Percentiles rank a stretch among this genome's conserved stretches.
Evolutionary conservation across 140 eudicot genomes (phyloP).

Genomic region (Bidens hawaiensis): DNA sequence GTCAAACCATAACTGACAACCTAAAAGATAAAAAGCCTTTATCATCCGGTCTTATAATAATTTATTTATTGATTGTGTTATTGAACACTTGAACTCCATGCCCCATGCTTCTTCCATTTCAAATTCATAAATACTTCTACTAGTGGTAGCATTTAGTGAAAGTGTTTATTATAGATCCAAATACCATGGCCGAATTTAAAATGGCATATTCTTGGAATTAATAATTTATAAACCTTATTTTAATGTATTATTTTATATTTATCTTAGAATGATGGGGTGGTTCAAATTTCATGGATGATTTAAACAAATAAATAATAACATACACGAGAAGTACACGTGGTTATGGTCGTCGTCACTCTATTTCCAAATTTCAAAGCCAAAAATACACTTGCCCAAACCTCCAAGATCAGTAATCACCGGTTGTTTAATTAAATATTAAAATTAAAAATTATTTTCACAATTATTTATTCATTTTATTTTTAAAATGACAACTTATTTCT

Average conservation of each 20-base stretch:
- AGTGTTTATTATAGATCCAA: slow-evolving; percentile 26
- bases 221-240: not conserved
- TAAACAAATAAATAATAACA: not conserved
- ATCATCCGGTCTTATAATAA: not conserved
- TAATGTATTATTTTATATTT: not conserved
- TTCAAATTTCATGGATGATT: not conserved
- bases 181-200: slow-evolving; percentile 2
- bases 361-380: not conserved
- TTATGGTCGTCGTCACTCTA: slow-evolving; percentile 16
- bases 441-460: not conserved
- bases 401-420: slow-evolving; percentile 32
- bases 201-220: not conserved
- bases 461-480: too few relatives aligned
- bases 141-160: slow-evolving; percentile 14
- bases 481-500: too few relatives aligned
- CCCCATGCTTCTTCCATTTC: not conserved
- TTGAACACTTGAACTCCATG: not conserved
- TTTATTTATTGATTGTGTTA: too few relatives aligned
- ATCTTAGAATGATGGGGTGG: not conserved
- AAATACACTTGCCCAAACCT: slow-evolving; percentile 17
- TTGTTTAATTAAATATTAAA: not conserved
- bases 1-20: too few relatives aligned
- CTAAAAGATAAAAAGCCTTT: too few relatives aligned
- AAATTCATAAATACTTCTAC: slow-evolving; percentile 1
- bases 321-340: slow-evolving; percentile 30